Base-by-base conservation (phyloP, 176 grass and related monocot species). In the Avena eriantha region DNA sequence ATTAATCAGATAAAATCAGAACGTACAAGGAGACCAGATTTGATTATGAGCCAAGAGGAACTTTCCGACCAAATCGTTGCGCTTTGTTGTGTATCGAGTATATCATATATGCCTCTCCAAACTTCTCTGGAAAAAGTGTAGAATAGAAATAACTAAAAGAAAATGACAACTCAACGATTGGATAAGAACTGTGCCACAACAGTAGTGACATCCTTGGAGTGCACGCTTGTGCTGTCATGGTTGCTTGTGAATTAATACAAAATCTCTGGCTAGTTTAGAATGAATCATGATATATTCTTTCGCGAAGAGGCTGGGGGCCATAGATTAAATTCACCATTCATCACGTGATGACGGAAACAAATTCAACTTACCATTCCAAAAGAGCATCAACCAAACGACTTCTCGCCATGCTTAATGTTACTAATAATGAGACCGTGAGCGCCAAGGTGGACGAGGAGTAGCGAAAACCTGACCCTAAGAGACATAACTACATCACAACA, bases 51-150 rank as follows among this genome's bases (percentile, higher is more conserved):
- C 2, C 22, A 49, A 10, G 33, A 0, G 5, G 59, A 78, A 3
- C 9, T 23, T 86, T 22, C 49, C 73, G 80, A 90, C 54, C 14
- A 0, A 71, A 86, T 55, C 35, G n/a, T 24, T 50, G 19, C 19
- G 19, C 15, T 60, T 86, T 60, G 48, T 72, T 64, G 39, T 74
- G 16, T 3, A 55, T 63, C 19, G 39, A 6, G 31, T 29, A 41
- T 41, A 41, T 41, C 39, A 45, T 10, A 2, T 18, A 5, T 23
- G 11, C 57, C 2, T 19, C 41, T 87, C 79, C 79, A 76, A 82
- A 46, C 71, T 58, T 69, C 51, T 66, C 72, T 70, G 13, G 16
- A 49, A 83, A 7, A 87, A 16, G 23, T 9, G 59, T 58, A 41
- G 14, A 76, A 65, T 17, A 43, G 29, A 73, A 74, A 56, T 65